Evolutionary conservation across 768 basidiomycete genomes (phyloP).

Genomic region (Zangia roseola): DNA sequence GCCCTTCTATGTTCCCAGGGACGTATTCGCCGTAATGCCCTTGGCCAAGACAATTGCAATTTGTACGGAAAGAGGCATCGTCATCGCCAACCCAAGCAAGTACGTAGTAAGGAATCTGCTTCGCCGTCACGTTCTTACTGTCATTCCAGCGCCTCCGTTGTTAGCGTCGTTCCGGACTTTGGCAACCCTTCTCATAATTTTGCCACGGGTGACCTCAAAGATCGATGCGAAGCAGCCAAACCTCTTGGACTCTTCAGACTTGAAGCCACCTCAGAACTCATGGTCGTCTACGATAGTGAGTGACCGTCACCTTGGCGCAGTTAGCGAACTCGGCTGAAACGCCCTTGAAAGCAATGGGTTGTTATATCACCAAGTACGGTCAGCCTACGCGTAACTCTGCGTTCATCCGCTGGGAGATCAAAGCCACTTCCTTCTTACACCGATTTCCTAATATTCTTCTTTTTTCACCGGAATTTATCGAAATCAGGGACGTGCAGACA

Average conservation of each 20-base stretch:
- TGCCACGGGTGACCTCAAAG: conserved; percentile 53
- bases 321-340: conserved; percentile 1
- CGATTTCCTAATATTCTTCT: conserved; percentile 67
- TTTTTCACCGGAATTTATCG: conserved; percentile 73
- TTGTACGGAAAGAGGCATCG: conserved; percentile 61
- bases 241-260: conserved; percentile 67
- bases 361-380: conserved; percentile 72
- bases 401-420: conserved; percentile 79
- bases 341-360: conserved; percentile 59
- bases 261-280: conserved; percentile 47
- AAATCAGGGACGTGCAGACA: conserved; percentile 63
- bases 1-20: conserved; percentile 71
- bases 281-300: conserved; percentile 77
- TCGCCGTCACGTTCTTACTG: neutral
- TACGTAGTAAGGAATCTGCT: conserved; percentile 32
- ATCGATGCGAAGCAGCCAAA: conserved; percentile 53
- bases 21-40: conserved; percentile 59
- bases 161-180: conserved; percentile 62
- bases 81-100: conserved; percentile 69
- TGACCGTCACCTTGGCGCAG: neutral
- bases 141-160: conserved; percentile 36
- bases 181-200: conserved; percentile 37
- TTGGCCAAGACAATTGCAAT: conserved; percentile 65
- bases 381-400: conserved; percentile 56
- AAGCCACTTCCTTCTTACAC: conserved; percentile 57